phyloP scores from a whole-genome alignment of 2,329 filamentous ascomycete species.

The Diaporthe eres region DNA sequence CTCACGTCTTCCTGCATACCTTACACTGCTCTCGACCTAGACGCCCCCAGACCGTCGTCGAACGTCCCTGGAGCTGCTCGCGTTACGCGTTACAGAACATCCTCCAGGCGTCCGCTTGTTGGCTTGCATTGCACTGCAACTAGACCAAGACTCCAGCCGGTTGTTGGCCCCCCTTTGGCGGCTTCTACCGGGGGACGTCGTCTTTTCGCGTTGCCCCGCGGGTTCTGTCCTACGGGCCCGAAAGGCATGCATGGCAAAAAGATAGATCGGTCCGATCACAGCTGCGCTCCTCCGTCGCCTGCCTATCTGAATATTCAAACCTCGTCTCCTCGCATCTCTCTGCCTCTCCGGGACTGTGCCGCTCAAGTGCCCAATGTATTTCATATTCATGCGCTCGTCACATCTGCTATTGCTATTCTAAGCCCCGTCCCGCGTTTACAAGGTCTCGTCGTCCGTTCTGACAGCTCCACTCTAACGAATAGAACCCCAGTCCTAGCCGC shows the following conservation, averaged over 20 bases:
- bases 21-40: conserved; percentile 45
- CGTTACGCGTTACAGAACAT: conserved; percentile 24
- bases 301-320: conserved; percentile 28
- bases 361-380: conserved; percentile 38
- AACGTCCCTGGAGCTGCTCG: conserved; percentile 30
- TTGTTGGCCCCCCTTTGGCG: conserved; percentile 20
- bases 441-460: conserved; percentile 41
- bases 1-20: conserved; percentile 42
- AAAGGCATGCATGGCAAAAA: conserved; percentile 29
- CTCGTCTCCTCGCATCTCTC: conserved; percentile 29
- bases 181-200: conserved; percentile 20
- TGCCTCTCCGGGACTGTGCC: conserved; percentile 14
- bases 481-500: conserved; percentile 43
- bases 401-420: conserved; percentile 37
- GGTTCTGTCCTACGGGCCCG: conserved; percentile 35
- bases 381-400: conserved; percentile 39
- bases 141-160: conserved; percentile 11
- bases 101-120: conserved; percentile 17
- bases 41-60: conserved; percentile 39
- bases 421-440: conserved; percentile 39
- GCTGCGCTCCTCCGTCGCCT: conserved; percentile 24
- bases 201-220: conserved; percentile 33
- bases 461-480: conserved; percentile 42
- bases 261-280: conserved; percentile 39
- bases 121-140: conserved; percentile 28